Evolutionary conservation across 176 grass and related monocot species (phyloP).

Genomic region (Oryza meyeriana): DNA sequence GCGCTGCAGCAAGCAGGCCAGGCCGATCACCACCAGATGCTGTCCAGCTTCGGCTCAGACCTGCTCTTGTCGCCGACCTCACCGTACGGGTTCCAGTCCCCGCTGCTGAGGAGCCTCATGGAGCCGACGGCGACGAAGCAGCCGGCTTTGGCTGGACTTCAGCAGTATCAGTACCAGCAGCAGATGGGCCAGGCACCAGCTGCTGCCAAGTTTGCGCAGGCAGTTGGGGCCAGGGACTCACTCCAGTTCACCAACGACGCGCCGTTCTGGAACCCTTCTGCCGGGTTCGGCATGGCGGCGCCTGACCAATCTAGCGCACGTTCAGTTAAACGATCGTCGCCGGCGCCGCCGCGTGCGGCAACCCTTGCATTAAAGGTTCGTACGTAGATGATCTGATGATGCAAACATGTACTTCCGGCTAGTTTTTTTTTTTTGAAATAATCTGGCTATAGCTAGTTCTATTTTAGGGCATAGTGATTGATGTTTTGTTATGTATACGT

Average conservation of each 20-base stretch:
- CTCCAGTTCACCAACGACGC: constrained; percentile 65
- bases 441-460: background rate
- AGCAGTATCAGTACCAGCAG: constrained; percentile 52
- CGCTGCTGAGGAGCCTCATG: constrained; percentile 31
- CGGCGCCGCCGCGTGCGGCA: background rate
- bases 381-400: background rate
- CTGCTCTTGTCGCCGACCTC: constrained; percentile 46
- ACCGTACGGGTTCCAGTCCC: constrained; percentile 36
- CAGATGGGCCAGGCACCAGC: constrained; percentile 24
- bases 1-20: constrained; percentile 22
- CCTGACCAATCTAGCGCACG: background rate
- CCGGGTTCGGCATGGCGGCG: constrained; percentile 28
- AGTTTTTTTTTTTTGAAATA: no score
- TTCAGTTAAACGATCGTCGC: background rate
- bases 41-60: constrained; percentile 37
- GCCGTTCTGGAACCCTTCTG: constrained; percentile 47
- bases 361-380: constrained; percentile 32
- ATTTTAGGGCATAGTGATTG: background rate
- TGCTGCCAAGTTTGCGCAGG: background rate
- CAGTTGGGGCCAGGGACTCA: constrained; percentile 24
- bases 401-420: background rate
- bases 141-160: constrained; percentile 14
- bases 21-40: constrained; percentile 38
- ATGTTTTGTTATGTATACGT: background rate
- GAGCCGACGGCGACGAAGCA: constrained; percentile 16